A percentile compares a stretch with the other conserved stretches of the same genome.
Evolutionary conservation across 208 protist genomes (phyloP).

Genomic region (Tetramitus jugosus): DNA sequence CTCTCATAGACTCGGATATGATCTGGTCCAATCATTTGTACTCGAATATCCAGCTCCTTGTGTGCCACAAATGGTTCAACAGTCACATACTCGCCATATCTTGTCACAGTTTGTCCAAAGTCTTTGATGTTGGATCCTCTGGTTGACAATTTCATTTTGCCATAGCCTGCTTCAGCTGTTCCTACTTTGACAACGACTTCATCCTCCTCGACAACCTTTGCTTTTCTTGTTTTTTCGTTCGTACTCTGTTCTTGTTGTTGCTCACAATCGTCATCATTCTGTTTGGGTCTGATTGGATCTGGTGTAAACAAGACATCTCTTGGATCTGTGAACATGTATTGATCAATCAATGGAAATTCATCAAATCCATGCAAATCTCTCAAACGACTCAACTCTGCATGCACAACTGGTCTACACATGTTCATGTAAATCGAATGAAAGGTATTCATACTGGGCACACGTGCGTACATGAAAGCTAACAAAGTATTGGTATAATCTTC

Average conservation of each 20-base stretch:
- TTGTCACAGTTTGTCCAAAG: not conserved
- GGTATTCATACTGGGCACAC: conserved; percentile 25
- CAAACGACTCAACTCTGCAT: conserved; percentile 24
- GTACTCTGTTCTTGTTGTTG: no score
- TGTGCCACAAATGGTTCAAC: conserved; percentile 24
- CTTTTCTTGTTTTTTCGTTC: no score
- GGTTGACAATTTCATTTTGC: conserved; percentile 31
- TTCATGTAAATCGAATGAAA: conserved; percentile 29
- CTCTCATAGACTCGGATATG: conserved; percentile 37
- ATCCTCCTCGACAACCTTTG: no score
- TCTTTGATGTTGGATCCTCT: conserved; percentile 22
- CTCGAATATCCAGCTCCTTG: conserved; percentile 31
- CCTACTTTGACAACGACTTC: conserved; percentile 4
- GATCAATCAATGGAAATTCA: conserved; percentile 34
- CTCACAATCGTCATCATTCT: no score
- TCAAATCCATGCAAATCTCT: conserved; percentile 30
- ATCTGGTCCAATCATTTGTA: conserved; percentile 41
- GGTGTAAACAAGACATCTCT: conserved; percentile 30
- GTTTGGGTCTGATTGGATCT: no score
- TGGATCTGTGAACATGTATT: conserved; percentile 25
- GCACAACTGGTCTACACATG: conserved; percentile 26
- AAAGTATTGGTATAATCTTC: conserved; percentile 31
- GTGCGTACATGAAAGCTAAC: conserved; percentile 25
- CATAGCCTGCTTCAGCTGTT: conserved; percentile 23
- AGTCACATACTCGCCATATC: not conserved